Base-by-base conservation (phyloP, 352 stramenopile genomes). In the Phytophthora agathidicida region DNA sequence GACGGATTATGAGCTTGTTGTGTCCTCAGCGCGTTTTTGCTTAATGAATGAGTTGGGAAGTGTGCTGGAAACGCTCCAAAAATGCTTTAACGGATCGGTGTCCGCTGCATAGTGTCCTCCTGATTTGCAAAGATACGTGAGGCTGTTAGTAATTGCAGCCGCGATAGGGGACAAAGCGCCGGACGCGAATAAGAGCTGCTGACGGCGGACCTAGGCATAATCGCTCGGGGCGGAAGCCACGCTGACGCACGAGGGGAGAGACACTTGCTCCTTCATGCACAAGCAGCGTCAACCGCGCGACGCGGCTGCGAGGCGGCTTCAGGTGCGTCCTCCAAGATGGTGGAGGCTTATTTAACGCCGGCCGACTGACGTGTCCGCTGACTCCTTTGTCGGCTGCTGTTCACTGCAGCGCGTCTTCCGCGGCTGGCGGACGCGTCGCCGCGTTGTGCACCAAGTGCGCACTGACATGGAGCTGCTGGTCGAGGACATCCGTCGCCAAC, bases 371-470 rank as follows among this genome's bases (percentile, higher is more conserved):
- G 17, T 38, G 37, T 28, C 10, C 0, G n/a, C 38, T 32, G 22
- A 37, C 46, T 36, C 16, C 20, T 39, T 32, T 38, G 7, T 19
- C 19, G 20, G 24, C 32, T 44, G 31, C 14, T n/a, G 20, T 10
- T 27, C n/a, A 41, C 19, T 27, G 10, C 41, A 90, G 76, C 37
- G 66, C 27, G 59, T 39, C 23, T 88, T 86, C 54, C 81, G 81
- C 9, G 81, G 78, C 42, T 91, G 77, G 74, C 67, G 78, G 31
- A 55, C 68, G 28, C 76, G 78, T 14, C 41, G 37, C 27, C 69
- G 76, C 32, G 50, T 89, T 23, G 75, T 91, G 27, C 72, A 69
- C 59, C 49, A 44, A 33, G 78, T 91, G 38, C 70, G 76, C 9
- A 33, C 61, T 14, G 67, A 88, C 47, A 37, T 88, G 19, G 59